phyloP scores from a whole-genome alignment of 2,329 filamentous ascomycete species.

The Nakataea oryzae region DNA sequence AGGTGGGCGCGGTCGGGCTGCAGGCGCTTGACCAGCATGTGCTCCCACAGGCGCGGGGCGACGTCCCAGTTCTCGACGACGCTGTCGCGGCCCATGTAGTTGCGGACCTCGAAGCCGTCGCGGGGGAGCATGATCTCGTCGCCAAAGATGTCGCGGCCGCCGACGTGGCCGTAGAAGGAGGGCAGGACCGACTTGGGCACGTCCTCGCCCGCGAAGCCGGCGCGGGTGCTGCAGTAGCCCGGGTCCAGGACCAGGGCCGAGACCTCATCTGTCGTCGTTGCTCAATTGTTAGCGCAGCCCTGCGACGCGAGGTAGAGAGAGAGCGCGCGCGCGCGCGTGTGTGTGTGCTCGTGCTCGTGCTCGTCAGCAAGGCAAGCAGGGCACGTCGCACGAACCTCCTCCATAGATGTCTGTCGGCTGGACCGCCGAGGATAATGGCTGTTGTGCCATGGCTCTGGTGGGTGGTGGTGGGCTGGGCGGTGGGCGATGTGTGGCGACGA shows the following conservation, averaged over 20 bases:
- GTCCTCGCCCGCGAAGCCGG: slow-evolving; percentile 96
- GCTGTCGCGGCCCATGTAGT: slow-evolving; percentile 83
- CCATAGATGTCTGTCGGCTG: slow-evolving; percentile 54
- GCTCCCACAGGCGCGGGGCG: slow-evolving; percentile 82
- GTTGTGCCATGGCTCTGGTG: slow-evolving; percentile 25
- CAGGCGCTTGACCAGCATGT: slow-evolving; percentile 79
- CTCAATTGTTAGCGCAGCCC: neutral
- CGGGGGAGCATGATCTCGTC: slow-evolving; percentile 81
- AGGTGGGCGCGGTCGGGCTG: slow-evolving; percentile 64
- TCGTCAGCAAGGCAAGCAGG: neutral
- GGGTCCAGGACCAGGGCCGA: slow-evolving; percentile 94
- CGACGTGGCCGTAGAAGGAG: slow-evolving; percentile 68
- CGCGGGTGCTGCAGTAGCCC: slow-evolving; percentile 82
- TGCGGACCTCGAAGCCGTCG: slow-evolving; percentile 70
- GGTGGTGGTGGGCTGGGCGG: neutral
- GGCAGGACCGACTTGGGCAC: slow-evolving; percentile 88
- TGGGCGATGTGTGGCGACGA: too few relatives aligned
- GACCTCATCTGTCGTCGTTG: slow-evolving; percentile 65
- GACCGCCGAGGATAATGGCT: slow-evolving; percentile 38
- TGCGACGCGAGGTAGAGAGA: slow-evolving; percentile 8
- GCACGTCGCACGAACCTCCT: slow-evolving; percentile 35
- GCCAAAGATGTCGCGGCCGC: slow-evolving; percentile 61
- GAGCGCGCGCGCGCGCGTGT: slow-evolving; percentile 7
- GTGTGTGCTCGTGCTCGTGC: neutral
- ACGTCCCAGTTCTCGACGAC: slow-evolving; percentile 95